A percentile compares a stretch with the other conserved stretches of the same genome.
Conservation (phyloP, 2,329 filamentous ascomycete genomes). For the Claviceps sorghi region DNA sequence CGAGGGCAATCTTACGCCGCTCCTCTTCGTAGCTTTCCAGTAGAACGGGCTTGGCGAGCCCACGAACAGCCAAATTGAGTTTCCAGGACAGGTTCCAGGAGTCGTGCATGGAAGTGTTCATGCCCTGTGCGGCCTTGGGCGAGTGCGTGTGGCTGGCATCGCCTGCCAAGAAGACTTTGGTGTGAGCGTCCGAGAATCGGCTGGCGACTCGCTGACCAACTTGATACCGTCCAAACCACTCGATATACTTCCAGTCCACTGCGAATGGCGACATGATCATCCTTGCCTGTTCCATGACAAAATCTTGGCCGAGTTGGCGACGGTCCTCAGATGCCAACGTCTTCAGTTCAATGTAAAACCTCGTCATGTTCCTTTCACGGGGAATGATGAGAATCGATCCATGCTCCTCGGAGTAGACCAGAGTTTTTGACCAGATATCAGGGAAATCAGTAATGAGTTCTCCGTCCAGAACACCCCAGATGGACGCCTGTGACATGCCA, state of each 20-base stretch:
- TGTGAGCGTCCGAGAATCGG: slow-evolving; percentile 48
- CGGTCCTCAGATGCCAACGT: slow-evolving; percentile 26
- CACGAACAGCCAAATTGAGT: slow-evolving; percentile 37
- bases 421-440: slow-evolving; percentile 60
- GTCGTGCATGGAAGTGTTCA: slow-evolving; percentile 49
- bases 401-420: slow-evolving; percentile 50
- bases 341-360: slow-evolving; percentile 46
- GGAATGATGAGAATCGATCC: slow-evolving; percentile 63
- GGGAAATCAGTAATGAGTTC: slow-evolving; percentile 58
- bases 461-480: slow-evolving; percentile 61
- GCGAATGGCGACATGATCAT: slow-evolving; percentile 45
- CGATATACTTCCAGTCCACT: slow-evolving; percentile 42
- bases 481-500: slow-evolving; percentile 35
- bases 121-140: slow-evolving; percentile 55
- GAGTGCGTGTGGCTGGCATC: slow-evolving; percentile 61
- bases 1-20: slow-evolving; percentile 44
- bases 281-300: slow-evolving; percentile 53
- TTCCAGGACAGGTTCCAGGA: slow-evolving; percentile 45
- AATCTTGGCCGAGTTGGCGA: slow-evolving; percentile 39
- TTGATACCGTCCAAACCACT: slow-evolving; percentile 62
- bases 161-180: slow-evolving; percentile 52
- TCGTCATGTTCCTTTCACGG: slow-evolving; percentile 57
- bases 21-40: slow-evolving; percentile 49
- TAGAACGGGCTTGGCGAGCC: slow-evolving; percentile 37
- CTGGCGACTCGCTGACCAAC: slow-evolving; percentile 58